phyloP scores from a whole-genome alignment of 768 basidiomycete species.

The Agrocybe praecox region DNA sequence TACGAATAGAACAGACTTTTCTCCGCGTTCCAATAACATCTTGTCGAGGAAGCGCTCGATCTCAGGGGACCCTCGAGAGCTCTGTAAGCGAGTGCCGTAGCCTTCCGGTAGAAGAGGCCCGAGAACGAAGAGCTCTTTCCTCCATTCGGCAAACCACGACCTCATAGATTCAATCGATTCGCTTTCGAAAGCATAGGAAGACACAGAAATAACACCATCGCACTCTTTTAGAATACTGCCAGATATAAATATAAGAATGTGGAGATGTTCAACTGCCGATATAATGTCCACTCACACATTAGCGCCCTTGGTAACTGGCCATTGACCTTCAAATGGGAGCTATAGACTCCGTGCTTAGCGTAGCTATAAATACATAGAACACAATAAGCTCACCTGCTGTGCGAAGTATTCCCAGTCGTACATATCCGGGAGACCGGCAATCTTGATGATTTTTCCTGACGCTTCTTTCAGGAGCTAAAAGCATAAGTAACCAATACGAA shows the following conservation, averaged over 20 bases:
- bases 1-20: conserved; percentile 5
- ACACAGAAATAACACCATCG: conserved; percentile 5
- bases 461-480: background rate
- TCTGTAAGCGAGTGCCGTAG: background rate
- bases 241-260: background rate
- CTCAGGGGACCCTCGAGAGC: background rate
- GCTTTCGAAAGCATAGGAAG: conserved; percentile 7
- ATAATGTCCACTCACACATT: background rate
- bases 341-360: background rate
- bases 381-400: conserved; percentile 1
- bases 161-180: conserved; percentile 2
- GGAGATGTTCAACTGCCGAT: background rate
- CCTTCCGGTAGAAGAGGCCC: conserved; percentile 11
- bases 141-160: background rate
- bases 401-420: conserved; percentile 14
- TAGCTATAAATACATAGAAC: background rate
- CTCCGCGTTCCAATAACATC: background rate
- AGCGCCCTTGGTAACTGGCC: background rate
- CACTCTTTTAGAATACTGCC: conserved; percentile 4
- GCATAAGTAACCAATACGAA: background rate
- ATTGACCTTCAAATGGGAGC: background rate
- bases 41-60: background rate
- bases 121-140: conserved; percentile 3
- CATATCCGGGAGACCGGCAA: conserved; percentile 13
- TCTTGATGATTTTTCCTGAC: conserved; percentile 3